A percentile compares a stretch with the other conserved stretches of the same genome.
These are phyloP conservation scores for Agastache rugosa DNA, from an alignment of 257 asterid species.

Conservation along the genomic window DNA sequence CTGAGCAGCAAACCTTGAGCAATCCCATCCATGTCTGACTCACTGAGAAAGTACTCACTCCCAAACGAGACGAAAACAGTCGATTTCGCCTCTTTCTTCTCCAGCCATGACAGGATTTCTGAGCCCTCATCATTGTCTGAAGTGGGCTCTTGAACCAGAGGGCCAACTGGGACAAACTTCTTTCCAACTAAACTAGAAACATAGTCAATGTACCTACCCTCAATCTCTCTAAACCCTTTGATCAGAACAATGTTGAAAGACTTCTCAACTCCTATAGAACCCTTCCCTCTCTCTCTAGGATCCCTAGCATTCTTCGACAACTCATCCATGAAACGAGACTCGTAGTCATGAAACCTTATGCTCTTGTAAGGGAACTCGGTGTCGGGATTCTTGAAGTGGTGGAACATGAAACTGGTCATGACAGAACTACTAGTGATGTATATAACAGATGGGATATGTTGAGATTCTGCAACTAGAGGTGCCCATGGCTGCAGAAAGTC, in stretches of 20 bases:
- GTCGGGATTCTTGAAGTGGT: conserved; percentile 36
- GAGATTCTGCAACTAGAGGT: conserved; percentile 28
- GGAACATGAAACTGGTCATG: conserved; percentile 44
- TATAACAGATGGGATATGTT: conserved; percentile 44
- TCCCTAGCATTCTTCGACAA: conserved; percentile 10
- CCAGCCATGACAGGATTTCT: conserved; percentile 44
- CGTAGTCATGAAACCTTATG: conserved; percentile 43
- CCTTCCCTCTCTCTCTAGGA: neutral
- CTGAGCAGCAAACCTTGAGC: conserved; percentile 51
- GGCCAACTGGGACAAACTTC: conserved; percentile 44
- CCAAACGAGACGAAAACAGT: conserved; percentile 50
- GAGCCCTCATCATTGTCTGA: neutral
- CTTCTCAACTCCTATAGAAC: conserved; percentile 9
- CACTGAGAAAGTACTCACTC: conserved; percentile 45
- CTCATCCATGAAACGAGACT: conserved; percentile 2
- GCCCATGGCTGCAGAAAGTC: conserved; percentile 61
- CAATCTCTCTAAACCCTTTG: conserved; percentile 39
- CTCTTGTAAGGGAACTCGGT: conserved; percentile 34
- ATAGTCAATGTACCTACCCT: conserved; percentile 43
- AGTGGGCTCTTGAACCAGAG: conserved; percentile 39
- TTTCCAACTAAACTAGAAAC: conserved; percentile 6
- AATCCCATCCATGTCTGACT: conserved; percentile 42
- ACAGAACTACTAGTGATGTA: conserved; percentile 50
- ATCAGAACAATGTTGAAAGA: conserved; percentile 41
- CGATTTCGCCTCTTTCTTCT: conserved; percentile 36